These are phyloP conservation scores for Phyllosticta citriasiana DNA, from an alignment of 2,329 filamentous ascomycete genomes.

Conservation along the genomic window DNA sequence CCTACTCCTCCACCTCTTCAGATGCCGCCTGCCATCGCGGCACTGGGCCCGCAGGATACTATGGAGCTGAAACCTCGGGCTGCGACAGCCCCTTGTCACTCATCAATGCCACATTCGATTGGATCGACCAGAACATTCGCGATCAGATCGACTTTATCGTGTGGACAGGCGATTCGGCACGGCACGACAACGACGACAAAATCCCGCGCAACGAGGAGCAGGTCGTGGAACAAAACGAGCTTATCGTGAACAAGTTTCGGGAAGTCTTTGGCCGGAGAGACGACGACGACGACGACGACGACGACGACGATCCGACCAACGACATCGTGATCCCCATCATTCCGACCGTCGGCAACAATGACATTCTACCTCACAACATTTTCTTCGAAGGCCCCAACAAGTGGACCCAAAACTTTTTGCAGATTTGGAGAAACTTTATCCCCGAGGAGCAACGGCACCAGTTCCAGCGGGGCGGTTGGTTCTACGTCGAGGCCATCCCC, in stretches of 20 bases:
- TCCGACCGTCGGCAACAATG: slow-evolving; percentile 92
- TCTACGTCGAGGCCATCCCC: slow-evolving; percentile 84
- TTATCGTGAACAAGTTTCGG: slow-evolving; percentile 65
- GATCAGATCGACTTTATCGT: slow-evolving; percentile 80
- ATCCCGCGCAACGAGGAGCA: slow-evolving; percentile 66
- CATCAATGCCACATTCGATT: slow-evolving; percentile 79
- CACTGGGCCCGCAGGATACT: slow-evolving; percentile 65
- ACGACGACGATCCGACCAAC: slow-evolving; percentile 39
- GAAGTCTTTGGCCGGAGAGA: slow-evolving; percentile 56
- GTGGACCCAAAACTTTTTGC: slow-evolving; percentile 68
- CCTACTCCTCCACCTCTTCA: slow-evolving; percentile 60
- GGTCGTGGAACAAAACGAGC: slow-evolving; percentile 67
- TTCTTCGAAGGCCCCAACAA: slow-evolving; percentile 74
- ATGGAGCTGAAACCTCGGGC: slow-evolving; percentile 75
- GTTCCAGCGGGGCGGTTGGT: slow-evolving; percentile 91
- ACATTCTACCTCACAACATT: slow-evolving; percentile 95
- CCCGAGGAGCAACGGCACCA: slow-evolving; percentile 85
- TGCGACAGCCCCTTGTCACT: slow-evolving; percentile 79
- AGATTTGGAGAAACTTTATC: slow-evolving; percentile 79
- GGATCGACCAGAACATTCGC: slow-evolving; percentile 69
- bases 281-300: slow-evolving; percentile 34
- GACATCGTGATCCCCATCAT: slow-evolving; percentile 68
- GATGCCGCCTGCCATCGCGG: slow-evolving; percentile 69
- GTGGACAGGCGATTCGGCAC: slow-evolving; percentile 85
- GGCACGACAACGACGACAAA: slow-evolving; percentile 79